phyloP scores from a whole-genome alignment of 805 yeast genomes.

The Spathaspora sp. region DNA sequence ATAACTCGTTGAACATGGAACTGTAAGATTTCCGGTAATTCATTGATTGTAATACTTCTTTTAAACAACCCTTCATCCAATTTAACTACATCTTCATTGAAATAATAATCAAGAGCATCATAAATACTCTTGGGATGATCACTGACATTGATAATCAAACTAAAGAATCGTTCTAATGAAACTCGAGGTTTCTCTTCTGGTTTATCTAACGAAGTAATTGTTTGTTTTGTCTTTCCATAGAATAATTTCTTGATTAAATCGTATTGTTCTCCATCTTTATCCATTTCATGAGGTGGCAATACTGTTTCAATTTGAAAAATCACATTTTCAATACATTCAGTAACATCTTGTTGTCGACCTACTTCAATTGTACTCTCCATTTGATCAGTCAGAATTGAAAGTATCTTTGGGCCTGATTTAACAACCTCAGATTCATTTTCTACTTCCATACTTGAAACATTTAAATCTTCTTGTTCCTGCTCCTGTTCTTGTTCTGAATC shows the following conservation, averaged over 20 bases:
- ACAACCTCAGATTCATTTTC: neutral
- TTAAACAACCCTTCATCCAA: slow-evolving; percentile 72
- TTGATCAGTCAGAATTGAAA: slow-evolving; percentile 53
- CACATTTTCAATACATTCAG: slow-evolving; percentile 95
- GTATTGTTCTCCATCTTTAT: slow-evolving; percentile 69
- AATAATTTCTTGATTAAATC: slow-evolving; percentile 80
- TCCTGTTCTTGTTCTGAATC: neutral
- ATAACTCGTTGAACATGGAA: slow-evolving; percentile 93
- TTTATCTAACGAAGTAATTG: slow-evolving; percentile 49
- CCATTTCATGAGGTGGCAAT: slow-evolving; percentile 60
- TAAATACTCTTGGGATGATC: slow-evolving; percentile 87
- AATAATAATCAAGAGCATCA: slow-evolving; percentile 84
- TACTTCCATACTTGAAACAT: slow-evolving; percentile 2
- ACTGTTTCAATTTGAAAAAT: slow-evolving; percentile 89
- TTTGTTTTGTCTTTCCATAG: slow-evolving; percentile 82
- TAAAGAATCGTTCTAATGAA: slow-evolving; percentile 68
- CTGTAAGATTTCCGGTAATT: slow-evolving; percentile 79
- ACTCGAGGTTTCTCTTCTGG: slow-evolving; percentile 23
- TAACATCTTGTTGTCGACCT: slow-evolving; percentile 95
- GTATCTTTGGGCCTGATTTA: slow-evolving; percentile 12
- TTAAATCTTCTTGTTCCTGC: neutral
- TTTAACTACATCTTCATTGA: slow-evolving; percentile 66
- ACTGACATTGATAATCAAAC: slow-evolving; percentile 79
- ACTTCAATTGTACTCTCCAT: slow-evolving; percentile 71
- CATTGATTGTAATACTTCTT: slow-evolving; percentile 66